These are phyloP conservation scores for Psilocybe sp. DNA, from an alignment of 768 basidiomycete genomes.

Conservation along the genomic window DNA sequence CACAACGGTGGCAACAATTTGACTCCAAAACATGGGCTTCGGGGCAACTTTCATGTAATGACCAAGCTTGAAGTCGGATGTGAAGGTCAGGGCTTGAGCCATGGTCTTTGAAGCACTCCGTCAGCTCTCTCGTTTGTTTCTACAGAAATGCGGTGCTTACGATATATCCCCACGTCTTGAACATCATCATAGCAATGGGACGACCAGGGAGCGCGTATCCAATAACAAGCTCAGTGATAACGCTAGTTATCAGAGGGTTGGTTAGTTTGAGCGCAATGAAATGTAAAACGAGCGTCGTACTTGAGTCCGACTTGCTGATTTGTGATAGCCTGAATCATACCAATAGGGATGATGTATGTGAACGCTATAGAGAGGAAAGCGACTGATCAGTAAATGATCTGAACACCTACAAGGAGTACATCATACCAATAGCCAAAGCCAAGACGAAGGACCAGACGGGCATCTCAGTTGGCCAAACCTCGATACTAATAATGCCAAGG, in stretches of 20 bases:
- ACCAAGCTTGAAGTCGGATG: constrained; percentile 66
- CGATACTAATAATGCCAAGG: constrained; percentile 62
- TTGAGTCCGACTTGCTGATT: constrained; percentile 72
- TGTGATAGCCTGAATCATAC: constrained; percentile 65
- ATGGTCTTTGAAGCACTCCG: constrained; percentile 33
- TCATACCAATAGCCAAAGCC: constrained; percentile 56
- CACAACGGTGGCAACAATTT: constrained; percentile 54
- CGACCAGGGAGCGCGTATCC: constrained; percentile 74
- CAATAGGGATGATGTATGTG: constrained; percentile 67
- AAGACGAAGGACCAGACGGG: constrained; percentile 51
- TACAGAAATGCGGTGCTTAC: constrained; percentile 4
- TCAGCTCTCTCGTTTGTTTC: background rate
- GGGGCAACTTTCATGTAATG: constrained; percentile 75
- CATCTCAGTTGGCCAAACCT: constrained; percentile 54
- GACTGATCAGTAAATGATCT: constrained; percentile 23
- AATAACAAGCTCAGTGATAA: constrained; percentile 76
- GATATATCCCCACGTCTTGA: constrained; percentile 62
- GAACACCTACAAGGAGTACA: constrained; percentile 17
- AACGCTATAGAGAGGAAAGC: constrained; percentile 28
- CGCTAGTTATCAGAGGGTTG: constrained; percentile 30
- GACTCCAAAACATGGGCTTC: constrained; percentile 49
- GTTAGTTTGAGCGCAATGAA: background rate
- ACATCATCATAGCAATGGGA: constrained; percentile 70
- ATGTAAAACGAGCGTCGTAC: constrained; percentile 19
- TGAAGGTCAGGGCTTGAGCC: constrained; percentile 55